These are phyloP conservation scores for Alternaria alternata DNA, from an alignment of 2,329 filamentous ascomycete genomes.

Conservation along the genomic window DNA sequence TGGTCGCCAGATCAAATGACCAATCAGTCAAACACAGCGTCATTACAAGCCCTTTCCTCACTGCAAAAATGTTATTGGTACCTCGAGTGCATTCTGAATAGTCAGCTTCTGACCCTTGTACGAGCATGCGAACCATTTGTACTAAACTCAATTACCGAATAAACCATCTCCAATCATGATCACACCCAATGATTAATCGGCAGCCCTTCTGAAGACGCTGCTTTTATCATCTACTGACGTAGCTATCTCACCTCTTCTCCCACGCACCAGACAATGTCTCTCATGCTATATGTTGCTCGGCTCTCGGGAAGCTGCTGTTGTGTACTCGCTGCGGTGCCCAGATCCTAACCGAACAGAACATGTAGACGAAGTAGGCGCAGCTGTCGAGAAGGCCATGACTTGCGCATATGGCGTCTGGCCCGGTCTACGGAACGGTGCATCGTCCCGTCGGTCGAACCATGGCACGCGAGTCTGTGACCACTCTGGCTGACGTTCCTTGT, in stretches of 20 bases:
- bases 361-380: neutral
- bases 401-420: slow-evolving; percentile 1
- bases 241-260: neutral
- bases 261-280: neutral
- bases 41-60: neutral
- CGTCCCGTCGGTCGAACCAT: neutral
- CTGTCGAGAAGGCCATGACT: neutral
- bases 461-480: slow-evolving; percentile 8
- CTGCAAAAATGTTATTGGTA: neutral
- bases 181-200: too few species aligned
- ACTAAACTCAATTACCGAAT: neutral
- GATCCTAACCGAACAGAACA: neutral
- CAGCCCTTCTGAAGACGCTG: neutral
- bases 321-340: neutral
- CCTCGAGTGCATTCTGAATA: neutral
- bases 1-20: neutral
- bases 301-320: neutral
- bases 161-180: neutral
- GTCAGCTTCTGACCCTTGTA: neutral
- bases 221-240: neutral
- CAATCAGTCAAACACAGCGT: neutral
- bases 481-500: slow-evolving; percentile 4
- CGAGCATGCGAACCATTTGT: neutral
- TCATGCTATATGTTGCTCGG: neutral
- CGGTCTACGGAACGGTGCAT: slow-evolving; percentile 6